Conservation (phyloP, 2,329 filamentous ascomycete species). For the Fusarium albidum region DNA sequence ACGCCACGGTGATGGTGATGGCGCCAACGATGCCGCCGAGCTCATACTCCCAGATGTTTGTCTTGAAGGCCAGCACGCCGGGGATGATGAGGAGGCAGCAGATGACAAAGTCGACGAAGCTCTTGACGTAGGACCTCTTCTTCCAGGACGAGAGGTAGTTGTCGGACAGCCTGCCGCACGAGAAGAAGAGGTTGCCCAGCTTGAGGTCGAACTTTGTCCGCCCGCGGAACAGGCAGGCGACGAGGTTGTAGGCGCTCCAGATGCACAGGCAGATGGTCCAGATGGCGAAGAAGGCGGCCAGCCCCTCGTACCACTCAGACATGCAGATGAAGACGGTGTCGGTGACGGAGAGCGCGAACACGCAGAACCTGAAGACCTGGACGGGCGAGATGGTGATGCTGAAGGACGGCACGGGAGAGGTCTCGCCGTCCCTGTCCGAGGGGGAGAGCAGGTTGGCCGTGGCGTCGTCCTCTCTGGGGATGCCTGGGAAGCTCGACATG, state of each 20-base stretch:
- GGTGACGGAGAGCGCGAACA: constrained; percentile 27
- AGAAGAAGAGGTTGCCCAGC: constrained; percentile 35
- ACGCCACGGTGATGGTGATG: constrained; percentile 31
- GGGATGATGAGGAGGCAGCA: constrained; percentile 30
- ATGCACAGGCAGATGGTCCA: constrained; percentile 19
- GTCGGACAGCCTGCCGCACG: constrained; percentile 17
- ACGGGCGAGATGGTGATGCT: constrained; percentile 29
- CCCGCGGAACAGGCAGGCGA: constrained; percentile 13
- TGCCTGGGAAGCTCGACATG: constrained; percentile 12
- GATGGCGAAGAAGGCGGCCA: constrained; percentile 19
- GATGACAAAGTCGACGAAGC: constrained; percentile 29
- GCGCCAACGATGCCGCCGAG: constrained; percentile 1
- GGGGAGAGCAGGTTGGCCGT: constrained; percentile 26
- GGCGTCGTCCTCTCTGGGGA: constrained; percentile 30
- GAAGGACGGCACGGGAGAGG: constrained; percentile 14
- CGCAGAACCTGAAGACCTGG: constrained; percentile 20
- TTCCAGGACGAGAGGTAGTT: not conserved
- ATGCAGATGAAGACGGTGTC: constrained; percentile 21
- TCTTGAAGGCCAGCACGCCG: constrained; percentile 16
- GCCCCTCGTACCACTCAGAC: not conserved
- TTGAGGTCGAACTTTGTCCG: constrained; percentile 31
- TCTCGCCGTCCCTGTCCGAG: constrained; percentile 8
- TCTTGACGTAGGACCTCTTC: constrained; percentile 19
- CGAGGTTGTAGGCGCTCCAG: constrained; percentile 21
- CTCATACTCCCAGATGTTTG: constrained; percentile 1